phyloP scores from a whole-genome alignment of 78 protist species.

The Dictyostelium citrinum region DNA sequence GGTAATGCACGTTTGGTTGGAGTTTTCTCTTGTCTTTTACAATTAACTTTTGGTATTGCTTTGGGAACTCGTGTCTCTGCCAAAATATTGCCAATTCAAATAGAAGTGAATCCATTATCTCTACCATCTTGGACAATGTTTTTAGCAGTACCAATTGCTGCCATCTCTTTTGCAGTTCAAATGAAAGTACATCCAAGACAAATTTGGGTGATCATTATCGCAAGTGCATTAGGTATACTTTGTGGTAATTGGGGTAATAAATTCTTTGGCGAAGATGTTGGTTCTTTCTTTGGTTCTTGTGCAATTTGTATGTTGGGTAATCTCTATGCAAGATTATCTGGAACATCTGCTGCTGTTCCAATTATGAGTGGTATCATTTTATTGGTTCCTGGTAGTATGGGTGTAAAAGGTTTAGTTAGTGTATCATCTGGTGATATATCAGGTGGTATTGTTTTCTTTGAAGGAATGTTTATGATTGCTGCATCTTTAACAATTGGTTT shows the following conservation, averaged over 20 bases:
- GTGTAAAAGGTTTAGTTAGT: slow-evolving; percentile 47
- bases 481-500: slow-evolving; percentile 50
- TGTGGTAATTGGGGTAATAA: slow-evolving; percentile 76
- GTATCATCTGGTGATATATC: slow-evolving; percentile 47
- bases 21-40: slow-evolving; percentile 57
- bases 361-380: slow-evolving; percentile 63
- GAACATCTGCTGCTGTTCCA: slow-evolving; percentile 32
- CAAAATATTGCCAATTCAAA: slow-evolving; percentile 28
- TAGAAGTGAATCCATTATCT: slow-evolving; percentile 1
- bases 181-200: slow-evolving; percentile 71
- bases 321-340: slow-evolving; percentile 41
- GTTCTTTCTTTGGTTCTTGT: slow-evolving; percentile 66
- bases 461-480: slow-evolving; percentile 71
- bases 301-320: slow-evolving; percentile 38
- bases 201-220: slow-evolving; percentile 60
- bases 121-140: slow-evolving; percentile 76
- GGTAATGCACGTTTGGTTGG: slow-evolving; percentile 72
- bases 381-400: slow-evolving; percentile 72
- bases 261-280: slow-evolving; percentile 64
- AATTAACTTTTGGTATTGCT: slow-evolving; percentile 68
- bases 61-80: slow-evolving; percentile 42
- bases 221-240: slow-evolving; percentile 42
- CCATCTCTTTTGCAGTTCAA: slow-evolving; percentile 62
- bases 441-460: slow-evolving; percentile 22
- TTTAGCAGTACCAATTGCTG: slow-evolving; percentile 70